phyloP scores from a whole-genome alignment of 345 rosid genomes.

The Capsella bursapastoris region DNA sequence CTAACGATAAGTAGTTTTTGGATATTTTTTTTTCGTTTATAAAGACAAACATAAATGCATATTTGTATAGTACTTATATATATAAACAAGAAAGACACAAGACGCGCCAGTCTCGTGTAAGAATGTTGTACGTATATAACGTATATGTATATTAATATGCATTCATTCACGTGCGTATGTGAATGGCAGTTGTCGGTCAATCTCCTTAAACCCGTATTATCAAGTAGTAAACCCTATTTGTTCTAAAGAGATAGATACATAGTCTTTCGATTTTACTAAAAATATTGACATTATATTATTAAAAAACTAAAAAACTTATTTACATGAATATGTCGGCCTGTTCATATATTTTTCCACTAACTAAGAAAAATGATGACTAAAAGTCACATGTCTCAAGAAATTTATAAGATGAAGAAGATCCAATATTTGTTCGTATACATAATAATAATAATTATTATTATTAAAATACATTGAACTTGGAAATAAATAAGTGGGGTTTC shows the following conservation, averaged over 20 bases:
- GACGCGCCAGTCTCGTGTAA: conserved; percentile 44
- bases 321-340: background rate
- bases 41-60: conserved; percentile 19
- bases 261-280: background rate
- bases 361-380: background rate
- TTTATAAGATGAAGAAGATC: background rate
- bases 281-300: background rate
- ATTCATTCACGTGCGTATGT: conserved; percentile 90
- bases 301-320: background rate
- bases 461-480: conserved; percentile 6
- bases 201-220: conserved; percentile 28
- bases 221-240: too few relatives aligned
- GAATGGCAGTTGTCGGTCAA: conserved; percentile 73
- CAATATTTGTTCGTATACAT: background rate
- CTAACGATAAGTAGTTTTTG: too few relatives aligned
- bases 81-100: conserved; percentile 3
- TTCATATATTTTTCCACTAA: background rate
- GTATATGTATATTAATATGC: conserved; percentile 50
- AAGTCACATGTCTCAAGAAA: background rate
- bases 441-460: background rate
- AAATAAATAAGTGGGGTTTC: conserved; percentile 43
- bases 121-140: conserved; percentile 26
- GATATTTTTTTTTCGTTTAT: background rate
- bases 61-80: background rate
- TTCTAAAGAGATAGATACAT: background rate